Percentiles rank a stretch among this genome's conserved stretches.
Conservation (phyloP, 768 basidiomycete species). For the Cantharellus anzutake region DNA sequence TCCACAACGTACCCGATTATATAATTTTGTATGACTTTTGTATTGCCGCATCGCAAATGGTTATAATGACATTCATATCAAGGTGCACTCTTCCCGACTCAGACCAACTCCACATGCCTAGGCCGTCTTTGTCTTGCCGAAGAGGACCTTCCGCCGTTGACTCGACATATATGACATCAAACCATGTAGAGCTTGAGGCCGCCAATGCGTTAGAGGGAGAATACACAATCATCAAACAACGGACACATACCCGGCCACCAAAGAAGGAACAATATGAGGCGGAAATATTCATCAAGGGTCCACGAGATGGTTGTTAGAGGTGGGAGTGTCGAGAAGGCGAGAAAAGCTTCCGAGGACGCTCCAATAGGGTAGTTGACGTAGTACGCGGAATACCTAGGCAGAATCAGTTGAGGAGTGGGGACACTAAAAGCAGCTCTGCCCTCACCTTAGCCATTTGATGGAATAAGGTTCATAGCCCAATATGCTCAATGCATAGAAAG, state of each 20-base stretch:
- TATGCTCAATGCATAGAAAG: constrained; percentile 61
- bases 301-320: constrained; percentile 23
- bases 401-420: constrained; percentile 16
- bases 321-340: constrained; percentile 63
- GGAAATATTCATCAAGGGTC: constrained; percentile 36
- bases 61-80: too few relatives aligned
- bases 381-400: constrained; percentile 82
- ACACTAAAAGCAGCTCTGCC: background rate
- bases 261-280: constrained; percentile 41
- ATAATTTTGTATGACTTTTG: too few relatives aligned
- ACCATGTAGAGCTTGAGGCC: constrained; percentile 35
- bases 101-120: too few relatives aligned
- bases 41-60: too few relatives aligned
- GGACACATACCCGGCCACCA: constrained; percentile 73
- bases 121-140: too few relatives aligned
- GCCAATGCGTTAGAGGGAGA: constrained; percentile 13
- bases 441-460: constrained; percentile 5
- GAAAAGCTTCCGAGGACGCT: constrained; percentile 74
- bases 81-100: too few relatives aligned
- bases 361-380: constrained; percentile 88
- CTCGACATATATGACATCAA: constrained; percentile 25
- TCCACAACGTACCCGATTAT: too few relatives aligned
- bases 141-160: constrained; percentile 34
- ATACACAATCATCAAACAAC: background rate
- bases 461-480: constrained; percentile 28